Evolutionary conservation across 2,329 filamentous ascomycete genomes (phyloP).

Genomic region (Sporothrix humicola): DNA sequence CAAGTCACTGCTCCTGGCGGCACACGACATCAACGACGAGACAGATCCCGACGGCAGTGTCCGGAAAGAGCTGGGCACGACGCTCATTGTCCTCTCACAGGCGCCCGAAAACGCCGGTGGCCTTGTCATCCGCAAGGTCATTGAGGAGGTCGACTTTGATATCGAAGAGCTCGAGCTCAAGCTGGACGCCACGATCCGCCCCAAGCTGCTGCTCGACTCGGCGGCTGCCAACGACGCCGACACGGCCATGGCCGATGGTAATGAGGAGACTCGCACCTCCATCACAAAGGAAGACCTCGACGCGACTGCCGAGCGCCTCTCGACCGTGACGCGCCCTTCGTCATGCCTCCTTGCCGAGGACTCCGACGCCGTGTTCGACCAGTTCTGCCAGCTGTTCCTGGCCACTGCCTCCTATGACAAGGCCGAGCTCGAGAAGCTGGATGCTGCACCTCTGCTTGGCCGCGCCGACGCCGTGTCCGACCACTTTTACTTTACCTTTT

Average conservation of each 20-base stretch:
- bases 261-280: slow-evolving; percentile 37
- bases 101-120: slow-evolving; percentile 64
- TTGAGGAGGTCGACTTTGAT: slow-evolving; percentile 71
- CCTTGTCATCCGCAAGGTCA: slow-evolving; percentile 68
- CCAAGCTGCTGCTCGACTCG: slow-evolving; percentile 54
- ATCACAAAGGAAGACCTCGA: slow-evolving; percentile 46
- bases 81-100: slow-evolving; percentile 70
- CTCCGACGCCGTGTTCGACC: slow-evolving; percentile 60
- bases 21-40: slow-evolving; percentile 62
- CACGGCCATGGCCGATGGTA: slow-evolving; percentile 53
- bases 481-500: slow-evolving; percentile 75
- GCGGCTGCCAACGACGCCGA: slow-evolving; percentile 51
- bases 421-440: slow-evolving; percentile 56
- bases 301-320: slow-evolving; percentile 49
- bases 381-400: slow-evolving; percentile 65
- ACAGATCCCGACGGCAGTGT: slow-evolving; percentile 61
- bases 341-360: slow-evolving; percentile 59
- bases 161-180: slow-evolving; percentile 77
- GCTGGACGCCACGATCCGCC: slow-evolving; percentile 71
- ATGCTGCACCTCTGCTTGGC: slow-evolving; percentile 60
- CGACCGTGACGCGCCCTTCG: slow-evolving; percentile 40
- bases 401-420: slow-evolving; percentile 54
- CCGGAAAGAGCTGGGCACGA: slow-evolving; percentile 68
- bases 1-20: slow-evolving; percentile 67
- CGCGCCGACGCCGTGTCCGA: slow-evolving; percentile 61